Conservation (phyloP, 2,329 filamentous ascomycete species). For the Diaporthe amygdali region DNA sequence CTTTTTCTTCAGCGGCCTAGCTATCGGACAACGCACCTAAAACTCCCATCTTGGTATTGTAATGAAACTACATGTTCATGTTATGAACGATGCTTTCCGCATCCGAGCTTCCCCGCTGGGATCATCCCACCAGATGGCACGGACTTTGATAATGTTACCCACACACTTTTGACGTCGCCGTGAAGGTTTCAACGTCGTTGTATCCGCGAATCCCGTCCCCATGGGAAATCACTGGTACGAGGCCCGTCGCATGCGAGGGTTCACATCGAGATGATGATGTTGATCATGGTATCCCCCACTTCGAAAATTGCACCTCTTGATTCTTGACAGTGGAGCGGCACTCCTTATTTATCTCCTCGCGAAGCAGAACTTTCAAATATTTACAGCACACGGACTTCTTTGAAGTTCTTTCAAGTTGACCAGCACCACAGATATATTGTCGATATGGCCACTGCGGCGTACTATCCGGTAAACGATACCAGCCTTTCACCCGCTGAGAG, state of each 20-base stretch:
- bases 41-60: not conserved
- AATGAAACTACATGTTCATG: not conserved
- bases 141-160: not conserved
- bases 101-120: constrained; percentile 2
- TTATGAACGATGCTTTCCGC: not conserved
- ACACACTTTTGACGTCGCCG: not conserved
- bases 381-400: not conserved
- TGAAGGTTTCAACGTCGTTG: not conserved
- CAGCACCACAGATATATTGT: not conserved
- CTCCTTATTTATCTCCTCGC: not conserved
- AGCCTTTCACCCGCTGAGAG: constrained; percentile 12
- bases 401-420: no score
- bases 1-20: no score
- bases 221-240: not conserved
- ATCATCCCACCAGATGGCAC: not conserved
- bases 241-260: not conserved
- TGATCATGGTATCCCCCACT: not conserved
- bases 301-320: not conserved
- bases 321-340: not conserved
- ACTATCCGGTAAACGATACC: constrained; percentile 20
- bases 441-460: constrained; percentile 4
- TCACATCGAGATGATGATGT: not conserved
- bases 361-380: not conserved
- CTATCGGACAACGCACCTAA: no score
- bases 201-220: not conserved